phyloP scores from a whole-genome alignment of 495 filamentous ascomycete genomes.

The Beverwykella pulmonaria region DNA sequence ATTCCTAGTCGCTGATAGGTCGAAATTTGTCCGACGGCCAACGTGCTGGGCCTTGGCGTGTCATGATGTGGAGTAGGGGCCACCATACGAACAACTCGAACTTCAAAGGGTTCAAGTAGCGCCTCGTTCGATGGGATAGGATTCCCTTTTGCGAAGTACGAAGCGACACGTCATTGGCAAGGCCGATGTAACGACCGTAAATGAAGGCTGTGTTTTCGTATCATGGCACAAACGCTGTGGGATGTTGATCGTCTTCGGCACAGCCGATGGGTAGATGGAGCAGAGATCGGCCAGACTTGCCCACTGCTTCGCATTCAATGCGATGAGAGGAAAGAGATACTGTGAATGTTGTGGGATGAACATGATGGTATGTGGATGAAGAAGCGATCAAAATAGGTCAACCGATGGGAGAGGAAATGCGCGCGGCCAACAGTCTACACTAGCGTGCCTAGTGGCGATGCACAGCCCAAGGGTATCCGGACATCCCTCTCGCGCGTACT shows the following conservation, averaged over 20 bases:
- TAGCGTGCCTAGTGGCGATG: too few relatives aligned
- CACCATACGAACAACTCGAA: constrained; percentile 1
- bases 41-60: constrained; percentile 4
- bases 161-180: not conserved
- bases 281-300: not conserved
- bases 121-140: not conserved
- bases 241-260: not conserved
- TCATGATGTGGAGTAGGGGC: constrained; percentile 7
- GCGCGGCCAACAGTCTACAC: too few relatives aligned
- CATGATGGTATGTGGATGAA: too few relatives aligned
- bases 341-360: too few relatives aligned
- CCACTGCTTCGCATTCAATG: not conserved
- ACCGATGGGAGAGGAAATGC: too few relatives aligned
- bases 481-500: too few relatives aligned
- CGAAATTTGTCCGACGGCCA: not conserved
- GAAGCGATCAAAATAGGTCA: too few relatives aligned
- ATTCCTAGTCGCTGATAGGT: not conserved
- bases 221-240: not conserved
- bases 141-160: not conserved
- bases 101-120: constrained; percentile 2
- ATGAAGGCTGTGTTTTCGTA: not conserved
- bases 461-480: too few relatives aligned
- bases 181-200: not conserved
- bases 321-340: not conserved
- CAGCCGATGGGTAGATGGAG: not conserved